Conservation (phyloP, 495 filamentous ascomycete species). For the Penicillium salamii region DNA sequence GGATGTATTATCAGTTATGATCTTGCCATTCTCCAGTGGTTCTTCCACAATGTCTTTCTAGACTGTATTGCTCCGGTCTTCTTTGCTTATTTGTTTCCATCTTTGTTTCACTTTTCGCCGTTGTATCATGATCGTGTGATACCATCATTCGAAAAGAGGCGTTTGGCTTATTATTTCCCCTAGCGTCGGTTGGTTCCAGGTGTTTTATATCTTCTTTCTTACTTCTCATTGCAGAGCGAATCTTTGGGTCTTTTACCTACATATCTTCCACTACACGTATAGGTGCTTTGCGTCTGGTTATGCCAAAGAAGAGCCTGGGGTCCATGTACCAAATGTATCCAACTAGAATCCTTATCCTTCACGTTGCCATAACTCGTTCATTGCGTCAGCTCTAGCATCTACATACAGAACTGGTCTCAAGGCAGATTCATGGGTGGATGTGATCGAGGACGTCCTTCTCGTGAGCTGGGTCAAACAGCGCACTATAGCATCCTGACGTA, state of each 20-base stretch:
- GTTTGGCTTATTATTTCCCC: slow-evolving; percentile 6
- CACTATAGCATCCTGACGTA: no score
- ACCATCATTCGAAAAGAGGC: slow-evolving; percentile 30
- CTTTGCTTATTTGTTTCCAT: slow-evolving; percentile 11
- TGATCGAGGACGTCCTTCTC: background rate
- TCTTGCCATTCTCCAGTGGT: slow-evolving; percentile 15
- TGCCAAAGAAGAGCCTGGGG: background rate
- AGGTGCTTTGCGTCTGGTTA: background rate
- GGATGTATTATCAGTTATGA: slow-evolving; percentile 37
- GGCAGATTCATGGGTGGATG: background rate
- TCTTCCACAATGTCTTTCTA: slow-evolving; percentile 21
- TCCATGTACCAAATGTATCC: background rate
- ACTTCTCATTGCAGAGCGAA: slow-evolving; percentile 5
- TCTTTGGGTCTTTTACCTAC: background rate
- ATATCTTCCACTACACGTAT: background rate
- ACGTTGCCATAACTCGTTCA: background rate
- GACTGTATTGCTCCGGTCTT: slow-evolving; percentile 12
- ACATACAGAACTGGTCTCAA: background rate
- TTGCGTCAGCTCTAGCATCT: background rate
- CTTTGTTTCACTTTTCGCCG: slow-evolving; percentile 9
- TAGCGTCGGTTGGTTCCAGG: no score
- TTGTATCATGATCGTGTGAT: slow-evolving; percentile 27
- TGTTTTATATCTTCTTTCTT: background rate
- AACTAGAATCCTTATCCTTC: background rate
- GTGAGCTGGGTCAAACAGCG: no score